Evolutionary conservation across 2,329 filamentous ascomycete species (phyloP).

Genomic region (Akanthomyces uredinophilus): DNA sequence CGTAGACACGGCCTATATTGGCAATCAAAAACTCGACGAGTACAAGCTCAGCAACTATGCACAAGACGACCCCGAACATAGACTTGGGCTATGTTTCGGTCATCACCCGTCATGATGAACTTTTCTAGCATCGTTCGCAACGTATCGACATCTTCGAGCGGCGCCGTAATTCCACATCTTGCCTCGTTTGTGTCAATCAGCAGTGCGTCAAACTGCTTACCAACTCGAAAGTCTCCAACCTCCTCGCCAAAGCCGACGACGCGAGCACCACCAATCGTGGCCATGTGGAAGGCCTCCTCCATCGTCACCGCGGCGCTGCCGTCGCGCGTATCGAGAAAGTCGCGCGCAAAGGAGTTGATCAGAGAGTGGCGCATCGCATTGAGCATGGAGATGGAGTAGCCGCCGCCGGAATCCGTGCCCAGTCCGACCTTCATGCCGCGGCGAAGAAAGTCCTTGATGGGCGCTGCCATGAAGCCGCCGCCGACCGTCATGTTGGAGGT

Average conservation of each 20-base stretch:
- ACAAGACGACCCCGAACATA: conserved; percentile 44
- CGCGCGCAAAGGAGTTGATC: conserved; percentile 46
- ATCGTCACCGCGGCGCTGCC: conserved; percentile 42
- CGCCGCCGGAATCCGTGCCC: conserved; percentile 60
- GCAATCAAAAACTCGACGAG: not conserved
- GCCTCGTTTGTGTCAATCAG: conserved; percentile 37
- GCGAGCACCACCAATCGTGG: conserved; percentile 55
- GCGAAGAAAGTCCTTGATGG: conserved; percentile 51
- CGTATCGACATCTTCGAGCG: conserved; percentile 46
- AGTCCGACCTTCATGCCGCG: conserved; percentile 60
- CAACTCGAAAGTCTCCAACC: conserved; percentile 52
- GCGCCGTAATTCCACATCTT: conserved; percentile 42
- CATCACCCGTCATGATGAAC: conserved; percentile 61
- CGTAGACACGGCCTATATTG: not conserved
- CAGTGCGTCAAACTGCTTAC: conserved; percentile 59
- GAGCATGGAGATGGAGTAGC: conserved; percentile 56
- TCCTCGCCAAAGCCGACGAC: conserved; percentile 50
- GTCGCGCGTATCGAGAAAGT: conserved; percentile 33
- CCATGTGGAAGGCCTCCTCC: conserved; percentile 53
- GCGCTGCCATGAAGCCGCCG: conserved; percentile 58
- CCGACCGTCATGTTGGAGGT: conserved; percentile 59
- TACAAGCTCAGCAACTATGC: conserved; percentile 11
- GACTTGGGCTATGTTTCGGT: conserved; percentile 53
- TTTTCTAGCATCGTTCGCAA: conserved; percentile 50
- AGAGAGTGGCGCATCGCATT: conserved; percentile 55